phyloP scores from a whole-genome alignment of 805 yeast genomes.

The Brettanomyces naardenensis region DNA sequence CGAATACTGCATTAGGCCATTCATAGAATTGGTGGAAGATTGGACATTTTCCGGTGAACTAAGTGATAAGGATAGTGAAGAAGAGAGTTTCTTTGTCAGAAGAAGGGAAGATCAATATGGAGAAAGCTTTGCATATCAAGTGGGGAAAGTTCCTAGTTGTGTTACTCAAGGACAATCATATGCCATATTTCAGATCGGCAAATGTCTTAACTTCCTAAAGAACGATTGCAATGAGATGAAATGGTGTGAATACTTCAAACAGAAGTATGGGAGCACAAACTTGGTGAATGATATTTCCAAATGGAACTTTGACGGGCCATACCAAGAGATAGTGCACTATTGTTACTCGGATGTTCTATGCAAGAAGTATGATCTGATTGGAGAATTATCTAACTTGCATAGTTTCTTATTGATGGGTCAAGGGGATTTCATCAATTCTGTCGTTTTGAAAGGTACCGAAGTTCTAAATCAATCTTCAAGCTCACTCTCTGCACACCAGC shows the following conservation, averaged over 20 bases:
- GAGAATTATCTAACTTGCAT: constrained; percentile 56
- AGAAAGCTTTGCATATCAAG: constrained; percentile 6
- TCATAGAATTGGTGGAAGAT: constrained; percentile 44
- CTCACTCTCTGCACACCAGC: constrained; percentile 54
- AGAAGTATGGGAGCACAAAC: constrained; percentile 3
- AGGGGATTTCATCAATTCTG: constrained; percentile 73
- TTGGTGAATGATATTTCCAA: constrained; percentile 5
- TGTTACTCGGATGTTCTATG: constrained; percentile 40
- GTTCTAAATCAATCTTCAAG: constrained; percentile 54
- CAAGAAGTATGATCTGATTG: constrained; percentile 37
- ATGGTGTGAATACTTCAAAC: constrained; percentile 33
- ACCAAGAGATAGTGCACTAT: constrained; percentile 44
- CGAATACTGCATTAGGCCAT: constrained; percentile 44
- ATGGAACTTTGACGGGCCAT: constrained; percentile 30
- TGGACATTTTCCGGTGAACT: constrained; percentile 72
- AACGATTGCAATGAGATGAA: constrained; percentile 57
- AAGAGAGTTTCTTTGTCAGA: constrained; percentile 54
- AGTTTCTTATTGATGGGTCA: constrained; percentile 61
- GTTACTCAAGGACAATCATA: constrained; percentile 31
- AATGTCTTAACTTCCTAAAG: constrained; percentile 56
- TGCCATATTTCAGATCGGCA: constrained; percentile 61
- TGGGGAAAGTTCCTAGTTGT: constrained; percentile 38
- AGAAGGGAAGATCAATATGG: not conserved
- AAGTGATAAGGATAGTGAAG: constrained; percentile 28
- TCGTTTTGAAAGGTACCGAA: constrained; percentile 47